Evolutionary conservation across 257 asterid species (phyloP), one percentile per base, ranked within the genome.

Genomic region (Gentiana macrophylla): DNA sequence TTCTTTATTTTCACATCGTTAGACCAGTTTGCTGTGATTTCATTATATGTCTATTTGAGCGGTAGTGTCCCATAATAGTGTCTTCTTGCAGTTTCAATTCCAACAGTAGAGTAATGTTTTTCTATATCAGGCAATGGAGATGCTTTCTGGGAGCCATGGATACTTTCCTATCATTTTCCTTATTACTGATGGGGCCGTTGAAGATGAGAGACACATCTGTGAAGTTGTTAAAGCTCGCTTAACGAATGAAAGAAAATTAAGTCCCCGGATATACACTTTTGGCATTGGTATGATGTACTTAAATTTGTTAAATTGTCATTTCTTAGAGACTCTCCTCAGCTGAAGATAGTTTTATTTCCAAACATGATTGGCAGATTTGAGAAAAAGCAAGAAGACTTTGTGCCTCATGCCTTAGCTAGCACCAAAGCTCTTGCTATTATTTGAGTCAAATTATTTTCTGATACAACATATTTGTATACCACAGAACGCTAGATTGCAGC

Each of bases 171-270:
- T 79, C 60, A 73, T 87, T 67, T 69, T 87, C 43, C 96, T 91
- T 34, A 66, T 87, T 58, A 91, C 98, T 37, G 98, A 91, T 69
- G 98, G 98, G 55, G 77, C 94, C 56, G 95, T 84, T 60, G 90
- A 84, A 72, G 86, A 87, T 71, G 98, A 87, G 81, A 83, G 78
- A 74, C 72, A 72, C 59, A 87, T 91, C 57, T 87, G 94, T 65
- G 81, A 83, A 54, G 70, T 68, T 34, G 37, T 83, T 89, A 80
- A 78, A 74, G 67, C 63, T 46, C 75, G 66, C 67, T 63, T 84
- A 50, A 59, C 67, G 60, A 68, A 74, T 62, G 56, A 69, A 55
- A 75, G 77, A 64, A 63, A 72, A n/a, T 34, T 81, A 55, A 52
- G 63, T 41, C 94, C 98, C 50, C 86, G 95, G 51, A 78, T 91